Evolutionary conservation across 2,329 filamentous ascomycete genomes (phyloP), one percentile per base, ranked within the genome.

Genomic region (Leptodontidium sp.): DNA sequence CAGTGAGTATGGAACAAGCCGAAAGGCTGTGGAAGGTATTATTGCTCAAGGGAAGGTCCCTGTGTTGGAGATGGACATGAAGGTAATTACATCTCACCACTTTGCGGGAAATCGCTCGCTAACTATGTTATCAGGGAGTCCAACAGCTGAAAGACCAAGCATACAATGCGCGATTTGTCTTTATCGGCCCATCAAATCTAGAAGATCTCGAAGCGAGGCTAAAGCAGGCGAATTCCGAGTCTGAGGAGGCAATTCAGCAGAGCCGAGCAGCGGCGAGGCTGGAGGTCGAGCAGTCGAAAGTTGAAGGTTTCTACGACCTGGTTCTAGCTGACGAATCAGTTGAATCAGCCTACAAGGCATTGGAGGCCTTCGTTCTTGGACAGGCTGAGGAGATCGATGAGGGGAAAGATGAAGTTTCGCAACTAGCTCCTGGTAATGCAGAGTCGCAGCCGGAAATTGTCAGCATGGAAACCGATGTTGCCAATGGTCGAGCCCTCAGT

Each of bases 31-130:
- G 0, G 85, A 87, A 17, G 81, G 81, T 14, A 81, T 89, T 29
- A 78, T 81, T 21, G 84, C 86, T 57, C 77, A 81, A 9, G 86
- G 86, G 50, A 90, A 90, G 77, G 86, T 94, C 38, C 84, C 88
- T 1, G 72, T 90, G 2, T 81, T 89, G 72, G 81, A 84, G 70
- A 80, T 89, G 74, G 83, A 85, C 66, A 74, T 80, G 17, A 83
- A 87, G 76, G 87, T 88, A 81, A 79, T 81, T 77, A 65, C 29
- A 9, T 21, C 29, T 32, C 38, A 12, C 24, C n/a, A 26, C 7
- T 15, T 15, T 32, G 15, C n/a, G 24, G 29, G 6, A 38, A 24
- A 4, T 3, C 9, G 35, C 9, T 26, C 38, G n/a, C 24, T 63
- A n/a, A 62, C 29, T 65, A 45, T 26, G 66, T 17, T 7, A 4